phyloP scores from a whole-genome alignment of 2,329 filamentous ascomycete species.

The Curvularia hawaiiensis region DNA sequence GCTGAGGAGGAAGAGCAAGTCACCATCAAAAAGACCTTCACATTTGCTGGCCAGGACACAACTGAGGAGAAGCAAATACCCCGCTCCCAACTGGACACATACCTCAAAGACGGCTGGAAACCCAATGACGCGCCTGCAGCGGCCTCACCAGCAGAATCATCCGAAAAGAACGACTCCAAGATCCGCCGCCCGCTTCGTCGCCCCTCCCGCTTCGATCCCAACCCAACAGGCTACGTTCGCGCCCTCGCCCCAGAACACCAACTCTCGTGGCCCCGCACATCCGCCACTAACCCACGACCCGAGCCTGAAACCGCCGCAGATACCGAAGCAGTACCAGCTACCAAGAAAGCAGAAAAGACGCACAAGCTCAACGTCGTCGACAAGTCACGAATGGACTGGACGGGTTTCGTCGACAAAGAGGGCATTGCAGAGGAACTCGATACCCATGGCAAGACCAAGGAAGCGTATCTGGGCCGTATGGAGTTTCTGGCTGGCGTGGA shows the following conservation, averaged over 20 bases:
- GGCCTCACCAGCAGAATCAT: slow-evolving; percentile 5
- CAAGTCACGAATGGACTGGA: slow-evolving; percentile 70
- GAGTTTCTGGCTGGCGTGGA: slow-evolving; percentile 66
- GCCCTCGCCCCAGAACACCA: slow-evolving; percentile 52
- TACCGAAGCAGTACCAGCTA: slow-evolving; percentile 12
- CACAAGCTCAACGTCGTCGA: slow-evolving; percentile 70
- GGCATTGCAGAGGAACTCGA: slow-evolving; percentile 67
- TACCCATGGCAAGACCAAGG: slow-evolving; percentile 65
- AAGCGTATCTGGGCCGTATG: slow-evolving; percentile 65
- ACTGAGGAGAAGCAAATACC: slow-evolving; percentile 73
- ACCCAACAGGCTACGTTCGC: slow-evolving; percentile 54
- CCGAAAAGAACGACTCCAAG: slow-evolving; percentile 20
- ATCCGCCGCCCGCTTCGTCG: slow-evolving; percentile 47
- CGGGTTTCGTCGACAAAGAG: slow-evolving; percentile 64
- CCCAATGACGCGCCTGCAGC: slow-evolving; percentile 19
- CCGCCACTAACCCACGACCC: slow-evolving; percentile 1
- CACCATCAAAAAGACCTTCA: slow-evolving; percentile 73
- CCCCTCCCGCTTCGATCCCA: slow-evolving; percentile 57
- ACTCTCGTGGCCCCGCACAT: slow-evolving; percentile 47
- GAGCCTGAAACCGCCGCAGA: slow-evolving; percentile 26
- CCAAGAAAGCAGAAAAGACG: slow-evolving; percentile 46
- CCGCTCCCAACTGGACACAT: slow-evolving; percentile 35
- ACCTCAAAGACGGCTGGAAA: slow-evolving; percentile 41
- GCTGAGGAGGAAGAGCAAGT: slow-evolving; percentile 51
- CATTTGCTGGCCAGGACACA: slow-evolving; percentile 74